Conservation (phyloP, 148 eudicot species). For the Agrostemma githago region DNA sequence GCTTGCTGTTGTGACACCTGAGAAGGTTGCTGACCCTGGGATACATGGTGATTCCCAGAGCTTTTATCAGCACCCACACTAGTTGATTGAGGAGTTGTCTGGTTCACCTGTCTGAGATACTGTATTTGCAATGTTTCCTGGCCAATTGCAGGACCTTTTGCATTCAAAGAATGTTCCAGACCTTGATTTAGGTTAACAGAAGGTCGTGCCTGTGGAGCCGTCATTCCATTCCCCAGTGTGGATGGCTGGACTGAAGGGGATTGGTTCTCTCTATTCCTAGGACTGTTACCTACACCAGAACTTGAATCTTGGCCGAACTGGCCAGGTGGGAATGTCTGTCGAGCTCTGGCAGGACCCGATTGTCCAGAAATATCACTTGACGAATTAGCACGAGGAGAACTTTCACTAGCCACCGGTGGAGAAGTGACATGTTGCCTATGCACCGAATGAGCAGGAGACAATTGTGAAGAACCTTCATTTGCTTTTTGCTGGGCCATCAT, state of each 20-base stretch:
- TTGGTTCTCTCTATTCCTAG: slow-evolving; percentile 51
- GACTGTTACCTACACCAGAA: slow-evolving; percentile 28
- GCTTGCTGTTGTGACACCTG: slow-evolving; percentile 39
- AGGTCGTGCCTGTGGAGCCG: slow-evolving; percentile 52
- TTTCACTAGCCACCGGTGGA: slow-evolving; percentile 62
- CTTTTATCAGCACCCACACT: slow-evolving; percentile 46
- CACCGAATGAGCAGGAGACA: slow-evolving; percentile 38
- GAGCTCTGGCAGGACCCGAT: slow-evolving; percentile 58
- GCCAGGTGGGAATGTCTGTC: slow-evolving; percentile 48
- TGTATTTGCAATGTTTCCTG: slow-evolving; percentile 60
- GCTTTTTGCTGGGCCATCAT: slow-evolving; percentile 68
- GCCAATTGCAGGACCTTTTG: slow-evolving; percentile 39
- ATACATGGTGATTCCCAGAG: slow-evolving; percentile 35
- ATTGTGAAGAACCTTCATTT: slow-evolving; percentile 57
- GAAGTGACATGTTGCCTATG: slow-evolving; percentile 69
- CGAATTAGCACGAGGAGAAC: slow-evolving; percentile 74
- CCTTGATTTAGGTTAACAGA: slow-evolving; percentile 73
- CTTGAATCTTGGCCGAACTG: slow-evolving; percentile 42
- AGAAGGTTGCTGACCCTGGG: slow-evolving; percentile 44
- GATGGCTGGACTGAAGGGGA: slow-evolving; percentile 49
- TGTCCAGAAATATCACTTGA: slow-evolving; percentile 75
- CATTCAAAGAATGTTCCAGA: slow-evolving; percentile 42
- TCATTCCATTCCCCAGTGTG: slow-evolving; percentile 52
- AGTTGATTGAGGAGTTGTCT: slow-evolving; percentile 52
- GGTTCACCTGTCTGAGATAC: slow-evolving; percentile 52